Percentiles rank a stretch among this genome's conserved stretches.
Evolutionary conservation across 345 rosid species (phyloP).

Genomic region (Gynandropsis gynandra): DNA sequence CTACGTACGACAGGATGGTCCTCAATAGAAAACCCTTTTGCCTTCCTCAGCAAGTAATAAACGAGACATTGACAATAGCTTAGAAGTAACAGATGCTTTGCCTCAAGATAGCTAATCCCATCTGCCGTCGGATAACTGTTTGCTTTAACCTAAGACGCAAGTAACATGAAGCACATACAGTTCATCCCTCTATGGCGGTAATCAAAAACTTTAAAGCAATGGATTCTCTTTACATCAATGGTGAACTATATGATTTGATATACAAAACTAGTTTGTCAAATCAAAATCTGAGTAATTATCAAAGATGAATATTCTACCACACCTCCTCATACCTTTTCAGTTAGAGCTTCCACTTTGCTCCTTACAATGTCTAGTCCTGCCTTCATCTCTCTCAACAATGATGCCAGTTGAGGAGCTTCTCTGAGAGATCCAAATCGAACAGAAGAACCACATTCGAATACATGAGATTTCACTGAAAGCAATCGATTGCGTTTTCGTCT

Average conservation of each 20-base stretch:
- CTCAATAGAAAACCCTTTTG: constrained; percentile 68
- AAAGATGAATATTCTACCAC: background rate
- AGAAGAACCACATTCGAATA: background rate
- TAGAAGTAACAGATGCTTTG: constrained; percentile 73
- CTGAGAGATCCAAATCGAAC: constrained; percentile 27
- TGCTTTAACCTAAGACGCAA: constrained; percentile 58
- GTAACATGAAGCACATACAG: background rate
- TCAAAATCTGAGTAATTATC: background rate
- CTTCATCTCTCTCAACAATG: constrained; percentile 65
- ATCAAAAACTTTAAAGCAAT: background rate
- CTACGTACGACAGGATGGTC: constrained; percentile 70
- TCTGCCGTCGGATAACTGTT: constrained; percentile 56
- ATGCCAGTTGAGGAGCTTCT: constrained; percentile 58
- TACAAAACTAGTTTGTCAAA: background rate
- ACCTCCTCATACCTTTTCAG: constrained; percentile 44
- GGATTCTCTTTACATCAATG: background rate
- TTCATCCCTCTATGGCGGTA: background rate
- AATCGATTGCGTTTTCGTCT: background rate
- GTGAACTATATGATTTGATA: background rate
- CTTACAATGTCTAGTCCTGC: constrained; percentile 66
- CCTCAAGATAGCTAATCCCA: constrained; percentile 89
- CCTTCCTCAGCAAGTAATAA: constrained; percentile 72
- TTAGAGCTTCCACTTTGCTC: constrained; percentile 63
- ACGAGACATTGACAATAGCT: constrained; percentile 80
- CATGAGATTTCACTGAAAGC: background rate